Evolutionary conservation across 1,139 yeast genomes (phyloP).

Genomic region (Debaryomyces subglobosus): DNA sequence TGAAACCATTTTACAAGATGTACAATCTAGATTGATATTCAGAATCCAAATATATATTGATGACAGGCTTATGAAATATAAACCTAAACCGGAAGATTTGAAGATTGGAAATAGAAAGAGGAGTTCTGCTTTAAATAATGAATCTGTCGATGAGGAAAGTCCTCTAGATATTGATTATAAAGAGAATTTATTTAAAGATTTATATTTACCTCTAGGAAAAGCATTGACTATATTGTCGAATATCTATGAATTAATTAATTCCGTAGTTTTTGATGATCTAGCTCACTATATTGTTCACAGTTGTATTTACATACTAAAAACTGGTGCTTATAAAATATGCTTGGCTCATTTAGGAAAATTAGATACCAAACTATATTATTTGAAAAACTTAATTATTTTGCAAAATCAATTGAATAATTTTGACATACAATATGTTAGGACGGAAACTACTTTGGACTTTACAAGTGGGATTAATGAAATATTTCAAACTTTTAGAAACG

Average conservation of each 20-base stretch:
- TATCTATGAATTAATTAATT: conserved; percentile 77
- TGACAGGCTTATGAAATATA: conserved; percentile 64
- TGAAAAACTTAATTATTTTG: conserved; percentile 72
- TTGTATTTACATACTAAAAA: conserved; percentile 60
- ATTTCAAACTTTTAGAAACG: conserved; percentile 46
- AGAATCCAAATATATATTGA: conserved; percentile 76
- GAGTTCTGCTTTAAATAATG: conserved; percentile 7
- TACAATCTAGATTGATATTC: conserved; percentile 79
- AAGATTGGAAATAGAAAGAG: conserved; percentile 55
- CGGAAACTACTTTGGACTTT: conserved; percentile 78
- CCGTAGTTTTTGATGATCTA: conserved; percentile 80
- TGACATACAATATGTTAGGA: conserved; percentile 76
- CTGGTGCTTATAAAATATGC: conserved; percentile 50
- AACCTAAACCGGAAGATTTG: conserved; percentile 69
- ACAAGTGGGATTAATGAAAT: conserved; percentile 68
- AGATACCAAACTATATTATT: conserved; percentile 67
- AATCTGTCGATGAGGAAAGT: conserved; percentile 12
- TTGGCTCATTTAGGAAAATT: conserved; percentile 44
- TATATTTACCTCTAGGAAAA: conserved; percentile 75
- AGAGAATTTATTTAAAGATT: conserved; percentile 49
- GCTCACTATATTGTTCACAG: conserved; percentile 88
- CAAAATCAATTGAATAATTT: conserved; percentile 74
- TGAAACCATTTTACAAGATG: conserved; percentile 72
- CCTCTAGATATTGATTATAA: conserved; percentile 37
- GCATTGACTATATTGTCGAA: conserved; percentile 74